Evolutionary conservation across 2,329 filamentous ascomycete genomes (phyloP).

Genomic region (Ascochyta rabiei): DNA sequence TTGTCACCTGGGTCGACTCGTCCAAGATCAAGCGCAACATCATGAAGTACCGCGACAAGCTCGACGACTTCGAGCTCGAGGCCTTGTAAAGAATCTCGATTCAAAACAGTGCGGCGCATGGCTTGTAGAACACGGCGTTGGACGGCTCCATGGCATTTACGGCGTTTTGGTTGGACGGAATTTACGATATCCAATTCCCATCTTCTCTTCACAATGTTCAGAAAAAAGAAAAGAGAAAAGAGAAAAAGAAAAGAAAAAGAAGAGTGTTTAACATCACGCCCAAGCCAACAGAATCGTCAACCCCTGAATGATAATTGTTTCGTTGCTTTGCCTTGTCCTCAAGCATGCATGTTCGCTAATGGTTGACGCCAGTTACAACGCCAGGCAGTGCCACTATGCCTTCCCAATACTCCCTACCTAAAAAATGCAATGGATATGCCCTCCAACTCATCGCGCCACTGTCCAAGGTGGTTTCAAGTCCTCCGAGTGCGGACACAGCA

Average conservation of each 20-base stretch:
- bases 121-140: slow-evolving; percentile 30
- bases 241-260: no score
- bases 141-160: slow-evolving; percentile 20
- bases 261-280: no score
- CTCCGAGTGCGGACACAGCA: background rate
- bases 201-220: no score
- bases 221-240: background rate
- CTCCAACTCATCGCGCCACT: background rate
- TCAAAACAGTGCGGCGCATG: background rate
- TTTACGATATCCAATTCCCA: slow-evolving; percentile 20
- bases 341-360: slow-evolving; percentile 22
- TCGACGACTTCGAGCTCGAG: slow-evolving; percentile 89
- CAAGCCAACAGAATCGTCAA: background rate
- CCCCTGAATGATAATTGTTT: slow-evolving; percentile 1
- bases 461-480: background rate
- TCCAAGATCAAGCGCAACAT: slow-evolving; percentile 98
- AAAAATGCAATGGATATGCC: slow-evolving; percentile 19
- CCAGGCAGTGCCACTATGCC: slow-evolving; percentile 20
- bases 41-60: slow-evolving; percentile 89
- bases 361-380: slow-evolving; percentile 20
- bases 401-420: slow-evolving; percentile 12
- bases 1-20: slow-evolving; percentile 93
- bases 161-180: slow-evolving; percentile 21
- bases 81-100: slow-evolving; percentile 23
- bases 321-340: slow-evolving; percentile 4